These are phyloP conservation scores for Neurospora sp. DNA, from an alignment of 495 filamentous ascomycete genomes.

Conservation along the genomic window DNA sequence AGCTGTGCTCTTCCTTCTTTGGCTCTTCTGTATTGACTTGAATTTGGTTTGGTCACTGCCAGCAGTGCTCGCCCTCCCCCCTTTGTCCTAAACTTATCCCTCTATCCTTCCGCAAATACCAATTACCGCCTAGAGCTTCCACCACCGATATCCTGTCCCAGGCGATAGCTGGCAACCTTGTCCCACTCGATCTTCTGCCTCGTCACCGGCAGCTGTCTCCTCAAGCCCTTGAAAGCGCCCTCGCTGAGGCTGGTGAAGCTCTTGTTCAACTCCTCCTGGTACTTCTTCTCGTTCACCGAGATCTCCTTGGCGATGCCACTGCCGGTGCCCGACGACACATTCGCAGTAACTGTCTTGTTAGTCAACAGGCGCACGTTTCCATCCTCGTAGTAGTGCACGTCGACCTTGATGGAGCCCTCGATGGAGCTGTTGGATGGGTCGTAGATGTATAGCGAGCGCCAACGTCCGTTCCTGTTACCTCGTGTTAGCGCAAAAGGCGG, in stretches of 20 bases:
- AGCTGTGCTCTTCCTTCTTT: not conserved
- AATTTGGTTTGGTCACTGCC: not conserved
- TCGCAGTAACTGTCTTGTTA: constrained; percentile 56
- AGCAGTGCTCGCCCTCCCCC: not conserved
- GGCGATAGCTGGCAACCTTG: constrained; percentile 88
- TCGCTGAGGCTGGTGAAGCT: constrained; percentile 83
- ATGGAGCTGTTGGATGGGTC: constrained; percentile 51
- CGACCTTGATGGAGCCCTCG: constrained; percentile 61
- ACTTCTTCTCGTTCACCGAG: constrained; percentile 70
- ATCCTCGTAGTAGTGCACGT: constrained; percentile 99
- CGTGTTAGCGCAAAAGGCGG: not conserved
- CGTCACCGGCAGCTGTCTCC: constrained; percentile 89
- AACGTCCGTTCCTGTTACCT: constrained; percentile 74
- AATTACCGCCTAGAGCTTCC: constrained; percentile 36
- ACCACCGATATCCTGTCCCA: constrained; percentile 64
- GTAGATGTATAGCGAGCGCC: constrained; percentile 81
- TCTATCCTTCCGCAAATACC: not conserved
- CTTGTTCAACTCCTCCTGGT: constrained; percentile 90
- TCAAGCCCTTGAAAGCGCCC: constrained; percentile 85
- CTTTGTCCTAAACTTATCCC: not conserved
- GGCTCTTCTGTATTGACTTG: not conserved
- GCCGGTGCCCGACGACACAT: constrained; percentile 52
- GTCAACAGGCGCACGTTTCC: constrained; percentile 91
- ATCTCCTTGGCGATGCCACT: constrained; percentile 63
- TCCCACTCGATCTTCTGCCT: constrained; percentile 99